Evolutionary conservation across 169 alveolate genomes (phyloP).

Genomic region (Plasmodium chabaudi): DNA sequence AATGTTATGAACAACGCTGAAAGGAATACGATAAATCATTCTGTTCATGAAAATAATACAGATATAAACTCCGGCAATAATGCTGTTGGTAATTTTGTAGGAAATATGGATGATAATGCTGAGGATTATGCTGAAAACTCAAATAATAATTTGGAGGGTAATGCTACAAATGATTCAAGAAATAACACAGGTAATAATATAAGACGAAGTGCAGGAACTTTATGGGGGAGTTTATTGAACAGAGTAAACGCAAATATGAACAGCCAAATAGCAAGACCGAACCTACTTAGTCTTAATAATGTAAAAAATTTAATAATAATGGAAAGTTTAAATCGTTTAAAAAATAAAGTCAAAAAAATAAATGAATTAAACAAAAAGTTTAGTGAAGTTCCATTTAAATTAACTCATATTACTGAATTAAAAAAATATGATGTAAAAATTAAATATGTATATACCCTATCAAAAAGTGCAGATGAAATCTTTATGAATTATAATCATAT

Average conservation of each 20-base stretch:
- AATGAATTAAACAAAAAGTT: background rate
- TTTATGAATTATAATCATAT: background rate
- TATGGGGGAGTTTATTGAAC: background rate
- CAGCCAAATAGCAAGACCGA: background rate
- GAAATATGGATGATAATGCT: no score
- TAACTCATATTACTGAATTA: slow-evolving; percentile 4
- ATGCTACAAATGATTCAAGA: background rate
- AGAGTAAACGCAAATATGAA: background rate
- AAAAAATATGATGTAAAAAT: slow-evolving; percentile 38
- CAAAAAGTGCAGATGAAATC: slow-evolving; percentile 66
- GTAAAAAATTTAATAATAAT: no score
- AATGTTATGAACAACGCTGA: background rate
- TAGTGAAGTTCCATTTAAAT: slow-evolving; percentile 18
- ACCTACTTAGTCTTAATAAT: no score
- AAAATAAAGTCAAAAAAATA: background rate
- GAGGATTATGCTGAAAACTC: no score
- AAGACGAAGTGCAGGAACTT: background rate
- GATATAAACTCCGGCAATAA: no score
- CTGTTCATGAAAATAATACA: no score
- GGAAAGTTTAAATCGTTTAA: no score
- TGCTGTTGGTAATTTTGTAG: no score
- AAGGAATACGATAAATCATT: no score
- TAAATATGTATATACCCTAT: slow-evolving; percentile 48
- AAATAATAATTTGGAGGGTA: background rate
- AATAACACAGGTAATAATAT: background rate